phyloP scores from a whole-genome alignment of 2,329 filamentous ascomycete species.

The Plectosphaerella plurivora region DNA sequence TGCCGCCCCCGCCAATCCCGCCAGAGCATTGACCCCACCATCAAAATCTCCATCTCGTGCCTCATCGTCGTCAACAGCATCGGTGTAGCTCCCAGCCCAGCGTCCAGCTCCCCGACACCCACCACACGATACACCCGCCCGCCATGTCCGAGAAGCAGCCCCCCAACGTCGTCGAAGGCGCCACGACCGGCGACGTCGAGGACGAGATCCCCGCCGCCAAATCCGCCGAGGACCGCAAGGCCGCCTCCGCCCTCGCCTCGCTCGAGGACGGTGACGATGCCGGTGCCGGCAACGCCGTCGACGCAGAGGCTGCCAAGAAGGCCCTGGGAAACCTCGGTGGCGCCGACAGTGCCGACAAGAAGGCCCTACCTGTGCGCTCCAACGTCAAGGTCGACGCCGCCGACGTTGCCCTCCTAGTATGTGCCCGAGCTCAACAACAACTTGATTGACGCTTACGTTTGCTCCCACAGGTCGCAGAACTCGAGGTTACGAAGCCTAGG shows the following conservation, averaged over 20 bases:
- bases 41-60: no score
- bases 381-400: conserved; percentile 70
- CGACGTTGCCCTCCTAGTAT: conserved; percentile 66
- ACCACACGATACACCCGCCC: background rate
- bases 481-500: conserved; percentile 67
- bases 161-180: conserved; percentile 52
- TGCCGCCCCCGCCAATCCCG: no score
- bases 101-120: background rate
- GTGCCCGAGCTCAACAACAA: conserved; percentile 18
- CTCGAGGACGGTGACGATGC: conserved; percentile 56
- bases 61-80: background rate
- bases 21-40: no score
- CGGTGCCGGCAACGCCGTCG: conserved; percentile 46
- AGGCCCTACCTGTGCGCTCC: conserved; percentile 31
- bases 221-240: conserved; percentile 73
- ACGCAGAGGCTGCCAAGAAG: conserved; percentile 65
- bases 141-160: conserved; percentile 61
- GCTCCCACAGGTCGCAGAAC: conserved; percentile 55
- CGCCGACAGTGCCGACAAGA: conserved; percentile 32
- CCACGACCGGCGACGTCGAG: conserved; percentile 53
- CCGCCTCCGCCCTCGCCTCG: conserved; percentile 66
- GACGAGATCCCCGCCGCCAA: conserved; percentile 54
- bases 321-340: conserved; percentile 61
- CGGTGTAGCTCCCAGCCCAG: background rate
- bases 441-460: background rate